phyloP scores from a whole-genome alignment of 164 flowering plant species.

The Vitis amurensis region DNA sequence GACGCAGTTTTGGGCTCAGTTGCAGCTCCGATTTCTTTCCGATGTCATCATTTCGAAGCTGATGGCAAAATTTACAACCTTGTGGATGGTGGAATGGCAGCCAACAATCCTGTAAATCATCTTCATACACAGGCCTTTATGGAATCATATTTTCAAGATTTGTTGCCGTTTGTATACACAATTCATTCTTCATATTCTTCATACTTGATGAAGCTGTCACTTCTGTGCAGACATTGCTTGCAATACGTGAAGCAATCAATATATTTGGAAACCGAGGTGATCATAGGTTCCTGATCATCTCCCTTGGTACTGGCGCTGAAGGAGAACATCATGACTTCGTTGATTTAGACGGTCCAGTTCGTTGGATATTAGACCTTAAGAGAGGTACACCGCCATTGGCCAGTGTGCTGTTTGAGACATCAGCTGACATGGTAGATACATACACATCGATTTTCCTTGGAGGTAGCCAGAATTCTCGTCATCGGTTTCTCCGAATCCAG shows the following conservation, averaged over 20 bases:
- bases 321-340: no score
- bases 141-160: no score
- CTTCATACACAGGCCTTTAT: no score
- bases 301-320: no score
- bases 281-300: no score
- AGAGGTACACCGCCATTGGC: conserved; percentile 7
- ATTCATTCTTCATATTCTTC: no score
- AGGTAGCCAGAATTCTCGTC: not conserved
- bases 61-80: not conserved
- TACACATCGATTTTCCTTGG: conserved; percentile 10
- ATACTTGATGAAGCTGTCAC: no score
- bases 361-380: no score
- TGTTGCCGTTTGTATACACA: not conserved
- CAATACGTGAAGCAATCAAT: conserved; percentile 13
- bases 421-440: conserved; percentile 14
- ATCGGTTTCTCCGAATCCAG: conserved; percentile 17
- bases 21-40: not conserved
- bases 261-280: not conserved
- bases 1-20: not conserved
- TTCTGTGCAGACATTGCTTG: conserved; percentile 9
- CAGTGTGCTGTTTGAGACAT: conserved; percentile 6
- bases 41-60: not conserved
- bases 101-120: conserved; percentile 14
- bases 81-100: conserved; percentile 3
- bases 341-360: no score